Evolutionary conservation across 2,329 filamentous ascomycete species (phyloP), one percentile per base, ranked within the genome.

Genomic region (Aspergillus persii): DNA sequence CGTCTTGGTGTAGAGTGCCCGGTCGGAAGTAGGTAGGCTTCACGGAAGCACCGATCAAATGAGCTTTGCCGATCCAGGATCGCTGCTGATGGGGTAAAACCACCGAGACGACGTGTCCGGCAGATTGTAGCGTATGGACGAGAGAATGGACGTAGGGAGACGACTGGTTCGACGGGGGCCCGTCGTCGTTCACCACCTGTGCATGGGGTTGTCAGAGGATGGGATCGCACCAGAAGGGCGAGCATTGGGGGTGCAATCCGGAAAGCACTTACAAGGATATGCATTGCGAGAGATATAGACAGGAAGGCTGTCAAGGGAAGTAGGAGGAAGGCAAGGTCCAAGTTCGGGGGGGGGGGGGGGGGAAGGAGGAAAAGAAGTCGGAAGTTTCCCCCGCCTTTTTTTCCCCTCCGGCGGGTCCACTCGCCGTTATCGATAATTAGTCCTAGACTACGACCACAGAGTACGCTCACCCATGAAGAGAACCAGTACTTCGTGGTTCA

Each of bases 11-110:
- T 1, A 88, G 77, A 2, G 83, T 84, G 11, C 82, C 83, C 0
- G 86, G 86, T 1, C 89, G 89, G 80, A 92, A 96, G 80, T 96
- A 96, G 30, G 86, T 83, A 8, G 92, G 92, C 73, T 89, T 91
- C 62, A 96, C 85, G 8, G 90, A 90, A 74, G 94, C 89, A 58
- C 93, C 93, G 69, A 98, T 92, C 71, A 98, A 90, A 77, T 98
- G 95, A 2, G 95, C 95, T 81, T 99, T 99, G 68, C 93, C 93
- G 70, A 99, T 98, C 95, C 95, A 99, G 58, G 92, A 96, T 63
- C 94, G 88, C 78, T 99, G 95, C 6, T 88, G 89, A 74, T 97
- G 86, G 1, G 95, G 95, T 12, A 99, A 85, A 63, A 95, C 89
- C 53, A 99, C 93, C 7, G 92, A 96, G 61, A 98, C 91, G n/a